Evolutionary conservation across 352 stramenopile species (phyloP), one percentile per base, ranked within the genome.

Genomic region (Phytopythium sindhum): DNA sequence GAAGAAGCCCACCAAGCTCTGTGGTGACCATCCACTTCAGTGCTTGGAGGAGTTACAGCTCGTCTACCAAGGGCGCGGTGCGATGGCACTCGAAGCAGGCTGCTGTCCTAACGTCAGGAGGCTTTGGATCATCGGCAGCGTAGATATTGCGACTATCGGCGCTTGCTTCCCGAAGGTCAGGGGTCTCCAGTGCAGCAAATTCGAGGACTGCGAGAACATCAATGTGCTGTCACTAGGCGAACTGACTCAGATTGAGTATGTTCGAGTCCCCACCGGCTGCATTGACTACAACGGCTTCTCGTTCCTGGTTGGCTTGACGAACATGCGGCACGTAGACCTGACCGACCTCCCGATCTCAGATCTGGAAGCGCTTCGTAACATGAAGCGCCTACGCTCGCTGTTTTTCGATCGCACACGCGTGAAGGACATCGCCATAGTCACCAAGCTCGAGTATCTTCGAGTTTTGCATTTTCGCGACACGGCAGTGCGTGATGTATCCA

Each of bases 321-420:
- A 29, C 17, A 23, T 61, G 37, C 37, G 41, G 7, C 28, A 53
- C 19, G 7, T 61, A 26, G 24, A 53, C n/a, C n/a, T 61, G 24
- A 29, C 24, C 3, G 56, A 61, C 19, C 24, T 61, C 39, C 56
- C 56, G 9, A 52, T 61, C 15, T 53, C 56, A 0, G 56, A 61
- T 24, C 14, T 61, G 6, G 4, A 6, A 14, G 39, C 53, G 6
- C 24, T 61, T 28, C 12, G 39, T 19, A 41, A 51, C 19, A 61
- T 61, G 56, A 53, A 24, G 28, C 39, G 29, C 6, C 26, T 61
- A 7, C 56, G 56, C 14, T 35, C 37, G 19, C 21, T 61, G 39
- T 26, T 52, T 8, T 26, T 61, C 23, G 24, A 37, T 3, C 21
- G 56, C 0, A 53, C 56, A n/a, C 39, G 7, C n/a, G 56, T 61